A percentile compares a stretch with the other conserved stretches of the same genome.
Conservation (phyloP, 2,329 filamentous ascomycete genomes). For the Aschersonia sp. region DNA sequence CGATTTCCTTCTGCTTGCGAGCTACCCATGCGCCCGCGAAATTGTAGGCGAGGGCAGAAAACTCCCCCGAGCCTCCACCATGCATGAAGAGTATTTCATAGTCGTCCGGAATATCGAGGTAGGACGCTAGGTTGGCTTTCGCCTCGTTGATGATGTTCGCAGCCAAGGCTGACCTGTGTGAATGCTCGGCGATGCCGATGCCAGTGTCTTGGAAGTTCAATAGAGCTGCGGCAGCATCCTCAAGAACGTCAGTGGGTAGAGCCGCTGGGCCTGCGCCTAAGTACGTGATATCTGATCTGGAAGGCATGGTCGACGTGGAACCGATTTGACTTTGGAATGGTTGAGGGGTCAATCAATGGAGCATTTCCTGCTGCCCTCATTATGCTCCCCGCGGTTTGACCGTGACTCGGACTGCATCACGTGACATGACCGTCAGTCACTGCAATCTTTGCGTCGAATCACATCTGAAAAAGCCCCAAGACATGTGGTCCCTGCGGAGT, state of each 20-base stretch:
- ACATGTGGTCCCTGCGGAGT: too few relatives aligned
- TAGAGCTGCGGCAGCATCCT: conserved; percentile 61
- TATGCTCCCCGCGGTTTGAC: too few relatives aligned
- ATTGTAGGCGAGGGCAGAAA: conserved; percentile 64
- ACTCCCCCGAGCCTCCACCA: conserved; percentile 50
- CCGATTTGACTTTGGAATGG: too few relatives aligned
- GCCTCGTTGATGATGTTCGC: conserved; percentile 65
- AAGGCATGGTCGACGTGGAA: conserved; percentile 1
- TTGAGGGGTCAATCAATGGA: too few relatives aligned
- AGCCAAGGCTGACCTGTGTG: conserved; percentile 71
- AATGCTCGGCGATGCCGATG: conserved; percentile 76
- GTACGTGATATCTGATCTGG: conserved; percentile 59
- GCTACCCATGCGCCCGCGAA: conserved; percentile 72
- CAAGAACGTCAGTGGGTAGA: conserved; percentile 68
- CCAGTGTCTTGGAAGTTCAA: conserved; percentile 72
- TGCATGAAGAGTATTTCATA: conserved; percentile 88
- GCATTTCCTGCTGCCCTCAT: too few relatives aligned
- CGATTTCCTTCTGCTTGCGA: conserved; percentile 45
- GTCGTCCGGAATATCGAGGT: conserved; percentile 70
- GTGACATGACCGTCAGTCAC: too few relatives aligned
- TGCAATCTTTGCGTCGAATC: too few relatives aligned
- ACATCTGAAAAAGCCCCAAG: too few relatives aligned
- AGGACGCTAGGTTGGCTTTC: conserved; percentile 57
- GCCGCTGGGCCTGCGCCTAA: conserved; percentile 86
- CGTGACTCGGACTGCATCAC: too few relatives aligned